Percentiles rank a stretch among this genome's conserved stretches.
phyloP scores from a whole-genome alignment of 331 rosid species.

The Quercus lobata region DNA sequence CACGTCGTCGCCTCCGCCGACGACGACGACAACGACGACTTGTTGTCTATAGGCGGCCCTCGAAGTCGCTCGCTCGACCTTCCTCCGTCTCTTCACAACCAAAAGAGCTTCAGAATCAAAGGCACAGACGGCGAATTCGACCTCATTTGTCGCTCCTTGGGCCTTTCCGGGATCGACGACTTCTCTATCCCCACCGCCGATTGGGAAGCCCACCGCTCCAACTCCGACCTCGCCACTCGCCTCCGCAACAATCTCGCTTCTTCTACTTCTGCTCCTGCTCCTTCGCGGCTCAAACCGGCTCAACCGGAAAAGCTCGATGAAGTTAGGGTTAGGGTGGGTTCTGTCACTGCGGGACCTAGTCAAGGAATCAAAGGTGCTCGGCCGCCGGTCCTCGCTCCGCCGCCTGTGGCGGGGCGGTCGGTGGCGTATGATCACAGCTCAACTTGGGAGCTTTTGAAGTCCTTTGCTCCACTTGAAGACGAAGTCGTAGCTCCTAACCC shows the following conservation, averaged over 20 bases:
- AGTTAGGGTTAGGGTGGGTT: not conserved
- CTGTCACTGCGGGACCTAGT: not conserved
- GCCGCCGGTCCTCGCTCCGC: slow-evolving; percentile 33
- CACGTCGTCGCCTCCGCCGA: too few relatives aligned
- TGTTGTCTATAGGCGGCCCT: not conserved
- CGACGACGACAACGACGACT: too few relatives aligned
- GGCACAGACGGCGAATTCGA: slow-evolving; percentile 67
- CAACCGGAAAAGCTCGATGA: not conserved
- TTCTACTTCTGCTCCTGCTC: not conserved
- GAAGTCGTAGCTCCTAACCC: not conserved
- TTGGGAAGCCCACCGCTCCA: slow-evolving; percentile 52
- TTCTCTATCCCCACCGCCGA: slow-evolving; percentile 46
- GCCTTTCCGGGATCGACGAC: slow-evolving; percentile 69
- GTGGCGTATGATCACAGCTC: slow-evolving; percentile 17
- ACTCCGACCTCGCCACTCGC: slow-evolving; percentile 6
- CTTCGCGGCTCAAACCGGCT: not conserved
- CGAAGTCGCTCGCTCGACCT: slow-evolving; percentile 15
- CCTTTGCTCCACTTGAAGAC: slow-evolving; percentile 20
- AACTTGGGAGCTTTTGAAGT: slow-evolving; percentile 28
- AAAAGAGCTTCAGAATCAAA: slow-evolving; percentile 41
- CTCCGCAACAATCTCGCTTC: not conserved
- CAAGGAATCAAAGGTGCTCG: slow-evolving; percentile 39
- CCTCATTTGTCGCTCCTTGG: slow-evolving; percentile 42
- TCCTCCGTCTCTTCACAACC: not conserved
- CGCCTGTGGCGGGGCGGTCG: slow-evolving; percentile 10